These are phyloP conservation scores for Chondrostereum purpureum DNA, from an alignment of 1,284 basidiomycete genomes.

Conservation along the genomic window DNA sequence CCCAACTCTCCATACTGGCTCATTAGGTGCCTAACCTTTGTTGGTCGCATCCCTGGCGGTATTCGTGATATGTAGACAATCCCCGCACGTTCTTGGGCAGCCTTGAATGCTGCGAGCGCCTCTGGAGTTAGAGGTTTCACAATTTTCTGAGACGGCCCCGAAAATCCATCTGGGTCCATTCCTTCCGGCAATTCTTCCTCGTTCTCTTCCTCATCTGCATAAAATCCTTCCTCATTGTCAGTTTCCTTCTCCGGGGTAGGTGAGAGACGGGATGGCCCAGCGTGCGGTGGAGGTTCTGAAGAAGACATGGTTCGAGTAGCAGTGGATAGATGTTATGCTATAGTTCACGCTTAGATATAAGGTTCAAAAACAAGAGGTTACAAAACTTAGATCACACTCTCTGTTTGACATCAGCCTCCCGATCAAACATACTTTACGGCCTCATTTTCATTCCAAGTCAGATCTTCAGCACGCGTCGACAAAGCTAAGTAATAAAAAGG, in stretches of 20 bases:
- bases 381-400: no score
- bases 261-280: neutral
- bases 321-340: no score
- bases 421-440: no score
- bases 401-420: no score
- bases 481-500: no score
- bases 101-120: conserved; percentile 65
- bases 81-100: conserved; percentile 66
- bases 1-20: conserved; percentile 78
- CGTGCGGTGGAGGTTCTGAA: no score
- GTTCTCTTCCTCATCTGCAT: neutral
- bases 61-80: conserved; percentile 95
- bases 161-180: conserved; percentile 53
- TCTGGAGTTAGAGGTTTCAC: conserved; percentile 68
- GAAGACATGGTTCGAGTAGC: no score
- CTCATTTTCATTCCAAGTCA: no score
- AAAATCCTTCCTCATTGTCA: conserved; percentile 5
- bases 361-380: no score
- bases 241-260: neutral
- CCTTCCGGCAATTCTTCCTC: conserved; percentile 25
- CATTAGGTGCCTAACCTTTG: conserved; percentile 94
- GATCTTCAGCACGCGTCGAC: no score
- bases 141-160: conserved; percentile 45
- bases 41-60: conserved; percentile 97
- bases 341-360: no score